Evolutionary conservation across 139 green algal species (phyloP).

Genomic region (Micractinium conductrix): DNA sequence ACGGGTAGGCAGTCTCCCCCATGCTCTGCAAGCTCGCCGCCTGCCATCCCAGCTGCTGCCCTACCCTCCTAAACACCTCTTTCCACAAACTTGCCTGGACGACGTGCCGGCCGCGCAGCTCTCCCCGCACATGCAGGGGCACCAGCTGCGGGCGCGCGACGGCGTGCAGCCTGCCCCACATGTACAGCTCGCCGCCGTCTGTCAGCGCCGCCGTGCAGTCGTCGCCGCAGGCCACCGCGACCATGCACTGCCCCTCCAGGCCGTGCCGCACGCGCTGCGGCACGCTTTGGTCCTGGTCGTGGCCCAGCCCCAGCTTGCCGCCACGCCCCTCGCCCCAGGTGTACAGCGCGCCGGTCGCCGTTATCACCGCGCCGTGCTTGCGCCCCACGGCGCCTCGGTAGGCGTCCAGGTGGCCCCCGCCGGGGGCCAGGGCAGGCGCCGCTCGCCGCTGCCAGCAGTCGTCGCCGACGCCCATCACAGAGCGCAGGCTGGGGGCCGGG

Average conservation of each 20-base stretch:
- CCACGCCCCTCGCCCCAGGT: slow-evolving; percentile 66
- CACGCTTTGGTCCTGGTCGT: slow-evolving; percentile 43
- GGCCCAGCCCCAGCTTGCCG: slow-evolving; percentile 70
- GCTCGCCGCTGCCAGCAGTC: slow-evolving; percentile 48
- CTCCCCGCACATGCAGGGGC: slow-evolving; percentile 33
- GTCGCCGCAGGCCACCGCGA: slow-evolving; percentile 59
- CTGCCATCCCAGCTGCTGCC: neutral
- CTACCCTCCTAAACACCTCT: neutral
- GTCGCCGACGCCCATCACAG: neutral
- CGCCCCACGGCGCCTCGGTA: slow-evolving; percentile 41
- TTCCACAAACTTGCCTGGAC: neutral
- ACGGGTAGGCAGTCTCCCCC: too few species aligned
- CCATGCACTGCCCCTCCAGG: slow-evolving; percentile 61
- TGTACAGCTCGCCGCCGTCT: slow-evolving; percentile 70
- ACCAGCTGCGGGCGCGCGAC: slow-evolving; percentile 27
- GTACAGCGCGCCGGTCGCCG: slow-evolving; percentile 67
- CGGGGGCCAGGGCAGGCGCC: slow-evolving; percentile 56
- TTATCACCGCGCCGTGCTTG: slow-evolving; percentile 65
- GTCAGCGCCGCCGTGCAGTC: slow-evolving; percentile 73
- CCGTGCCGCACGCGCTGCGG: slow-evolving; percentile 60
- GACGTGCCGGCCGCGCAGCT: slow-evolving; percentile 25
- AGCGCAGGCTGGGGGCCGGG: neutral
- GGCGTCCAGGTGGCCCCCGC: slow-evolving; percentile 66
- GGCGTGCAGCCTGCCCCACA: slow-evolving; percentile 70
- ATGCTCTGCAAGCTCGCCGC: neutral